These are phyloP conservation scores for Fusarium temperatum DNA, from an alignment of 2,329 filamentous ascomycete genomes.

Conservation along the genomic window DNA sequence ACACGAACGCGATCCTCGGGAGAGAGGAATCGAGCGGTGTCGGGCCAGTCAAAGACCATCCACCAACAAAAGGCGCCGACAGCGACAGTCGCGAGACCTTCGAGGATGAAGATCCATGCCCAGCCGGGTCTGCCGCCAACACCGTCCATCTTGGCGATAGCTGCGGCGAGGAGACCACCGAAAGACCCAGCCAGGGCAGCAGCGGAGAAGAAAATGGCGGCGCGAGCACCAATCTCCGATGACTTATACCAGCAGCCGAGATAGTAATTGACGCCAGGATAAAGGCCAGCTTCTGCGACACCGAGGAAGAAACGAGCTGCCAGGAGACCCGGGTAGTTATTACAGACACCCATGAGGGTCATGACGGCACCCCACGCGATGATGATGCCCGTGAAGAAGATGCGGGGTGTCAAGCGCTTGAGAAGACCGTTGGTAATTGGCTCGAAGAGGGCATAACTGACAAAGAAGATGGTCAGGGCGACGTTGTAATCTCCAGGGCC, in stretches of 20 bases:
- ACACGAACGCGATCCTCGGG: constrained; percentile 73
- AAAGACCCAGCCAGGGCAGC: constrained; percentile 80
- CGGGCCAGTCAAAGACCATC: constrained; percentile 82
- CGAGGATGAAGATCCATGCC: constrained; percentile 72
- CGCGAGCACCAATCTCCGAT: constrained; percentile 75
- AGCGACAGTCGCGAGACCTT: constrained; percentile 73
- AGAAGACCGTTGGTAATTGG: constrained; percentile 71
- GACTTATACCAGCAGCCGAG: constrained; percentile 83
- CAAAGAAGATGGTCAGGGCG: constrained; percentile 70
- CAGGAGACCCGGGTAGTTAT: constrained; percentile 55
- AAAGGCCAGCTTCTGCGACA: constrained; percentile 72
- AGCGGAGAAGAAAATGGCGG: constrained; percentile 81
- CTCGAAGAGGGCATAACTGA: constrained; percentile 74
- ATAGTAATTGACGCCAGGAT: constrained; percentile 73
- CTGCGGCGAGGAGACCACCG: constrained; percentile 74
- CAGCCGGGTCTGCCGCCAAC: constrained; percentile 62
- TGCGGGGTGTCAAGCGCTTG: constrained; percentile 68
- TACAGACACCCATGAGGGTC: constrained; percentile 60
- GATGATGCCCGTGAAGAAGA: constrained; percentile 74
- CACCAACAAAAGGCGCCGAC: constrained; percentile 73
- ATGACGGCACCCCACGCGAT: constrained; percentile 59
- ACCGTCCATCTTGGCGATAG: constrained; percentile 72
- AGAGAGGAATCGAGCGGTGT: constrained; percentile 74
- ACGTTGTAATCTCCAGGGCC: constrained; percentile 64
- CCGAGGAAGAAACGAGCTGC: constrained; percentile 67